Percentiles rank a stretch among this genome's conserved stretches.
Evolutionary conservation across 176 grass and related monocot species (phyloP).

Genomic region (Zea mays): Zm-B73-REFERENCE-NAM-5.0 NC_050102.1:180928001-180928500

Average conservation of each 20-base stretch:
- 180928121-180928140: constrained; percentile 31
- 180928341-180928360: neutral
- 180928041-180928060: neutral
- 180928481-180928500: neutral
- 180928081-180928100: neutral
- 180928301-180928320: neutral
- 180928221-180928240: neutral
- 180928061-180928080: neutral
- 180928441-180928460: neutral
- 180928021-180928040: neutral
- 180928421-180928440: neutral
- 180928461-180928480: neutral
- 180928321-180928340: neutral
- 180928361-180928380: neutral
- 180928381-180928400: neutral
- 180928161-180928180: constrained; percentile 19
- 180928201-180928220: neutral
- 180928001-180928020: neutral
- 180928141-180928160: constrained; percentile 19
- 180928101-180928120: constrained; percentile 21
- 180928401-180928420: neutral
- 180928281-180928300: neutral
- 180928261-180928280: neutral
- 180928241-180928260: neutral
- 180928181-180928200: neutral